Evolutionary conservation across 2,329 filamentous ascomycete genomes (phyloP).

Genomic region (Alternaria postmessia): DNA sequence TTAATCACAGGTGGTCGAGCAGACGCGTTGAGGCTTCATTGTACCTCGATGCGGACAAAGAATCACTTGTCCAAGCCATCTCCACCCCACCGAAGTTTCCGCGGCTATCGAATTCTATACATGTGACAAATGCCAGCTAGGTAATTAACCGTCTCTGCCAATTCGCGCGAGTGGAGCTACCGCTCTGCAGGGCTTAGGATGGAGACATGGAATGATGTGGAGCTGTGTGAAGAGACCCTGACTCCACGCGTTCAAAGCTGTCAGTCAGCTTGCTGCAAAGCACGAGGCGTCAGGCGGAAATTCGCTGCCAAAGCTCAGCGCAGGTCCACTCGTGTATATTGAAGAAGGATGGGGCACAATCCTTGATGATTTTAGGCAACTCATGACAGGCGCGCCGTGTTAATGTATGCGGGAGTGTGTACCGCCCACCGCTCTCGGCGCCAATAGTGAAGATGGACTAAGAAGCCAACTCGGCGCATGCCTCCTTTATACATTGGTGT

Average conservation of each 20-base stretch:
- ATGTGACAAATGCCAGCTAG: constrained; percentile 13
- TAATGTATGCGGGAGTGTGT: not conserved
- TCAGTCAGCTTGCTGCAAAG: not conserved
- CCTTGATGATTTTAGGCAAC: not conserved
- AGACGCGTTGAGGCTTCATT: constrained; percentile 4
- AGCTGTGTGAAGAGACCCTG: constrained; percentile 3
- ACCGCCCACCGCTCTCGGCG: constrained; percentile 8
- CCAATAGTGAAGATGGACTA: not conserved
- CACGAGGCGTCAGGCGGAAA: not conserved
- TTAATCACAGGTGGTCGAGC: constrained; percentile 4
- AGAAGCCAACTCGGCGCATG: not conserved
- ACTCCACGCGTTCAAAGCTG: constrained; percentile 5
- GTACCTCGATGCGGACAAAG: constrained; percentile 2
- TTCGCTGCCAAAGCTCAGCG: not conserved
- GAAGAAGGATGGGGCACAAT: not conserved
- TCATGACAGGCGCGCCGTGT: not conserved
- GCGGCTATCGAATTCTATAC: constrained; percentile 15
- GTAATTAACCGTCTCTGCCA: constrained; percentile 18
- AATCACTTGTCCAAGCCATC: constrained; percentile 10
- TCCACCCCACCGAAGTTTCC: not conserved
- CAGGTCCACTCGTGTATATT: not conserved
- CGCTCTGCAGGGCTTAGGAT: constrained; percentile 2
- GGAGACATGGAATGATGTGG: constrained; percentile 4
- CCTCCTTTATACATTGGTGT: not conserved
- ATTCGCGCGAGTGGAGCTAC: constrained; percentile 13